Percentiles rank a stretch among this genome's conserved stretches.
Evolutionary conservation across 257 asterid genomes (phyloP).

Genomic region (Mentha longifolia): DNA sequence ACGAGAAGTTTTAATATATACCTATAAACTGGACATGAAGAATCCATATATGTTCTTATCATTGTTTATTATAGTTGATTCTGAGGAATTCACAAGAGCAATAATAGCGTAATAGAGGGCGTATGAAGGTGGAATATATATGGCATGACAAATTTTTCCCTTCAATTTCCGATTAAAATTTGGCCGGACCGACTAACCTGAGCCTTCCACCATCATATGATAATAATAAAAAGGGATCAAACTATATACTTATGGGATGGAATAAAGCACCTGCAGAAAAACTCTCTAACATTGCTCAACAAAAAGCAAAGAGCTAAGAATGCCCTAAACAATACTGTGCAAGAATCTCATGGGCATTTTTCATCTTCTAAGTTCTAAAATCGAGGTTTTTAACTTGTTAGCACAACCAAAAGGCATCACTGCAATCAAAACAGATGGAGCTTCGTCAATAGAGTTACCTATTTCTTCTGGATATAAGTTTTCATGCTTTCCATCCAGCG

Average conservation of each 20-base stretch:
- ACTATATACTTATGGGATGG: too few species aligned
- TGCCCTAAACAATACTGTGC: constrained; percentile 17
- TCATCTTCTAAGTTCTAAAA: constrained; percentile 10
- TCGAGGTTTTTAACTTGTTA: background rate
- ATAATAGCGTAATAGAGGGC: too few species aligned
- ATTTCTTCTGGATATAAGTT: constrained; percentile 59
- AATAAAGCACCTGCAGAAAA: background rate
- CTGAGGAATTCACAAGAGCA: too few species aligned
- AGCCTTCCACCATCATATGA: background rate
- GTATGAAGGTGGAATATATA: too few species aligned
- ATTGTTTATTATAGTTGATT: too few species aligned
- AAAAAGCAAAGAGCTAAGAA: background rate
- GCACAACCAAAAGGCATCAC: constrained; percentile 27
- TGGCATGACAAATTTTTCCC: too few species aligned
- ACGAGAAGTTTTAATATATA: too few species aligned
- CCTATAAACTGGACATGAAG: too few species aligned
- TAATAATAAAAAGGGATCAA: too few species aligned
- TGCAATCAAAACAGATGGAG: background rate
- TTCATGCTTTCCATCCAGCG: constrained; percentile 75
- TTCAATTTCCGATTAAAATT: too few species aligned
- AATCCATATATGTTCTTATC: too few species aligned
- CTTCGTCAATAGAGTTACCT: constrained; percentile 2
- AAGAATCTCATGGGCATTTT: constrained; percentile 19
- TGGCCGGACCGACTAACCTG: too few species aligned
- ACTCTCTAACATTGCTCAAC: background rate